phyloP scores from a whole-genome alignment of 2,329 filamentous ascomycete genomes.

The Ascochyta clinopodiicola region DNA sequence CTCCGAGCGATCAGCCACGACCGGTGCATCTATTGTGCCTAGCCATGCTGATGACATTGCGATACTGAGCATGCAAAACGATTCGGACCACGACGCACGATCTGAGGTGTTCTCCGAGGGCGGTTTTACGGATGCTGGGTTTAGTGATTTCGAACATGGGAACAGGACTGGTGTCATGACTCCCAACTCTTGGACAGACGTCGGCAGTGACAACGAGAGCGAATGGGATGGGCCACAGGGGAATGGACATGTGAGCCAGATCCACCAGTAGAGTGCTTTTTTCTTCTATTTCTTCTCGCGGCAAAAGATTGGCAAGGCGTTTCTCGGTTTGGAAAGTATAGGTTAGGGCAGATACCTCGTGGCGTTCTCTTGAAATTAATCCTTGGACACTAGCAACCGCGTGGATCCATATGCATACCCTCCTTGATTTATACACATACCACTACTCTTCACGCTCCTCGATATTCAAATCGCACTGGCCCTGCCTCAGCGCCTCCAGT shows the following conservation, averaged over 20 bases:
- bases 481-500: not conserved
- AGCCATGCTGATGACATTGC: constrained; percentile 45
- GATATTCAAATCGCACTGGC: not conserved
- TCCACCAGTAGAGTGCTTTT: constrained; percentile 28
- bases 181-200: constrained; percentile 49
- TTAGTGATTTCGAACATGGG: constrained; percentile 37
- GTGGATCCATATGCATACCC: not conserved
- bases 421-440: not conserved
- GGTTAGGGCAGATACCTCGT: not conserved
- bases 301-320: constrained; percentile 11
- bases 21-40: constrained; percentile 38
- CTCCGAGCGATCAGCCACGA: constrained; percentile 42
- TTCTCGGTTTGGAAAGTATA: not conserved
- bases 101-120: constrained; percentile 44
- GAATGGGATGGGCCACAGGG: constrained; percentile 41
- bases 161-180: constrained; percentile 44
- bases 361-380: not conserved
- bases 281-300: not conserved
- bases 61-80: constrained; percentile 44
- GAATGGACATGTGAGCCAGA: constrained; percentile 38
- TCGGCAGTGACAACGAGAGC: constrained; percentile 50
- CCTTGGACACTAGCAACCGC: not conserved
- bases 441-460: not conserved
- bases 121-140: constrained; percentile 46
- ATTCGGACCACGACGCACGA: constrained; percentile 43